Evolutionary conservation across 305 asterid species (phyloP).

Genomic region (Striga hermonthica): DNA sequence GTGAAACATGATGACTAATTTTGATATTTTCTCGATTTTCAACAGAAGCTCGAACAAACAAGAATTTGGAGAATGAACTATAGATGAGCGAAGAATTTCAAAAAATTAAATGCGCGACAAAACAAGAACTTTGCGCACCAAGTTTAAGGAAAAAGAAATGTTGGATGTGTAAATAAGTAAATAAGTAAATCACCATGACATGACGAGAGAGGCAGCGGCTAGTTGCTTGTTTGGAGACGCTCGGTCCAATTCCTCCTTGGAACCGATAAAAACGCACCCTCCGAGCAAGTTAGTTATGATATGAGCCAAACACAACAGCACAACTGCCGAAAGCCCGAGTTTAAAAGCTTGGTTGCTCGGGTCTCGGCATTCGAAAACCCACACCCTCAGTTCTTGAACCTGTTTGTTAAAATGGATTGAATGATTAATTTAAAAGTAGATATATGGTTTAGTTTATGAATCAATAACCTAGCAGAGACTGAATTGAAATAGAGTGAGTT

Average conservation of each 20-base stretch:
- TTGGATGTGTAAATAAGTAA: not conserved
- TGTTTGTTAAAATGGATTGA: conserved; percentile 20
- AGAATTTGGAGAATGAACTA: no score
- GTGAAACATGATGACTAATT: no score
- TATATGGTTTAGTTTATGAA: no score
- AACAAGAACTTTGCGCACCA: no score
- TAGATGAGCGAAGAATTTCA: no score
- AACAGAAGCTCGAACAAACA: no score
- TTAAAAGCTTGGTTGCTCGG: conserved; percentile 78
- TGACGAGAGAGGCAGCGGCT: conserved; percentile 62
- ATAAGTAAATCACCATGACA: conserved; percentile 56
- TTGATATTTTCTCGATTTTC: no score
- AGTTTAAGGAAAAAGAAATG: no score
- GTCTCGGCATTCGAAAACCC: conserved; percentile 76
- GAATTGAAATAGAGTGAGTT: not conserved
- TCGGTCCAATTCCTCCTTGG: conserved; percentile 58
- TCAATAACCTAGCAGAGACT: no score
- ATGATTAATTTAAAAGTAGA: not conserved
- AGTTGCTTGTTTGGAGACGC: conserved; percentile 73
- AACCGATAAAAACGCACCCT: conserved; percentile 66
- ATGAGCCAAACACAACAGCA: conserved; percentile 61
- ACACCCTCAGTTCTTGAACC: conserved; percentile 51
- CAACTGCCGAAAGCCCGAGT: conserved; percentile 64
- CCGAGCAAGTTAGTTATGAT: conserved; percentile 46
- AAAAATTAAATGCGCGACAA: no score